Conservation (phyloP, 805 yeast genomes). For the Alloascoidea hylecoeti region DNA sequence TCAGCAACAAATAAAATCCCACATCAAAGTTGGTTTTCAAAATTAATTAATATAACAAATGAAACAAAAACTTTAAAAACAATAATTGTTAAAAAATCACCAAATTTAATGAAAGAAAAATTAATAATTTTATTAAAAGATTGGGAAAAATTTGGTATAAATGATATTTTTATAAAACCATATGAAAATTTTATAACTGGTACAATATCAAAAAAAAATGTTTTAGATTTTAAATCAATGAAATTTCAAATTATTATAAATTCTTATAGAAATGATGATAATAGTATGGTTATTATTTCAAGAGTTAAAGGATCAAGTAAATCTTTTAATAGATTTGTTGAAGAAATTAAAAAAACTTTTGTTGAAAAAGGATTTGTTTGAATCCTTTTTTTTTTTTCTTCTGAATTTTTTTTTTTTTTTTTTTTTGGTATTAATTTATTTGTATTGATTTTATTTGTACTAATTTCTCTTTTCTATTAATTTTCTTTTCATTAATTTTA, state of each 20-base stretch:
- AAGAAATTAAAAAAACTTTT: conserved; percentile 1
- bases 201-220: neutral
- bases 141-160: neutral
- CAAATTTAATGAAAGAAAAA: neutral
- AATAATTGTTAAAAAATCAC: neutral
- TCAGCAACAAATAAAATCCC: too few relatives aligned
- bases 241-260: neutral
- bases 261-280: too few relatives aligned
- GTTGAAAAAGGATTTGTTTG: neutral
- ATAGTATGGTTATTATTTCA: neutral
- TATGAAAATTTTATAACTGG: neutral
- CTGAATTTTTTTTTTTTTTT: too few relatives aligned
- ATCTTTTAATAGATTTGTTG: conserved; percentile 1
- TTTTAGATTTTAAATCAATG: neutral
- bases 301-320: neutral
- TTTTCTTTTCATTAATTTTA: neutral
- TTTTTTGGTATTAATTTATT: too few relatives aligned
- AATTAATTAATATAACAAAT: neutral
- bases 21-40: conserved; percentile 1
- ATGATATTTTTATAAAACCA: neutral
- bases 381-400: too few relatives aligned
- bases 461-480: neutral
- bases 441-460: neutral
- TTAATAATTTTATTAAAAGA: neutral
- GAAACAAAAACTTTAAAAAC: neutral